phyloP scores from a whole-genome alignment of 306 rosid genomes.

The Prunus dulcis region DNA sequence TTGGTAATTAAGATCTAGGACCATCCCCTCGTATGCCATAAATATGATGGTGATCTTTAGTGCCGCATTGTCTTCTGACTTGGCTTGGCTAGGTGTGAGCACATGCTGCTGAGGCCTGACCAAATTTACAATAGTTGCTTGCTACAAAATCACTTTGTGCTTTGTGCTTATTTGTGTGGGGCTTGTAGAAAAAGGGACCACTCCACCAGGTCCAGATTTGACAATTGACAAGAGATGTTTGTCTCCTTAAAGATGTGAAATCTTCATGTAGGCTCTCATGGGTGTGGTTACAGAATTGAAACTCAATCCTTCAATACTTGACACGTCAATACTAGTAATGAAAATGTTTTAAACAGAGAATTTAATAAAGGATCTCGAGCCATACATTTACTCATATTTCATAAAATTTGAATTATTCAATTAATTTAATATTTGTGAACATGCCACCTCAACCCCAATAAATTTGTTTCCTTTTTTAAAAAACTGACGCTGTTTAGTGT shows the following conservation, averaged over 20 bases:
- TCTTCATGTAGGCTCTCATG: background rate
- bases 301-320: background rate
- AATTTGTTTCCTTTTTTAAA: too few relatives aligned
- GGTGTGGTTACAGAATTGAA: background rate
- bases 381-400: too few relatives aligned
- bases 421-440: too few relatives aligned
- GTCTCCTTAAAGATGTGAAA: constrained; percentile 15
- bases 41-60: background rate
- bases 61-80: background rate
- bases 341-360: background rate
- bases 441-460: too few relatives aligned
- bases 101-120: constrained; percentile 8
- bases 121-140: background rate
- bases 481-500: too few relatives aligned
- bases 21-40: background rate
- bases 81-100: constrained; percentile 7
- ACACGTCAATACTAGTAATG: background rate
- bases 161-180: background rate
- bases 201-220: background rate
- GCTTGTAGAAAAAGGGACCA: background rate
- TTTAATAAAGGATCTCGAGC: too few relatives aligned
- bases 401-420: too few relatives aligned
- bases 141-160: constrained; percentile 2
- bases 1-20: background rate
- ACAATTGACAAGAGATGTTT: constrained; percentile 6